Evolutionary conservation across 257 asterid genomes (phyloP).

Genomic region (Linderniella brevidens): DNA sequence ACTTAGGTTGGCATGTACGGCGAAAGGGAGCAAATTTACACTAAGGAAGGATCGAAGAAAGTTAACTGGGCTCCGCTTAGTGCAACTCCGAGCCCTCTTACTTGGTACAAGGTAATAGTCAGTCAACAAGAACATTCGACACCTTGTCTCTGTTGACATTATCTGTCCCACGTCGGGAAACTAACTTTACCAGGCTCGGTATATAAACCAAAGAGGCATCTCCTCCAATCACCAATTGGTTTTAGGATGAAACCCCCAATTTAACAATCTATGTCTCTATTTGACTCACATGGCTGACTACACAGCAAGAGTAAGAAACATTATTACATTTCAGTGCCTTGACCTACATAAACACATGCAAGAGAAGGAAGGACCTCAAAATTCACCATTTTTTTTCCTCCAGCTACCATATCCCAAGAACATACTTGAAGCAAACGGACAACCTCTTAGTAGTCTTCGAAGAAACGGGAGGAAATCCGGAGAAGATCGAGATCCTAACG

Average conservation of each 20-base stretch:
- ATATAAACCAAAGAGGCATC: too few species aligned
- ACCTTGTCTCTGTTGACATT: too few species aligned
- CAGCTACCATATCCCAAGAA: conserved; percentile 82
- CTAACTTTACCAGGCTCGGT: too few species aligned
- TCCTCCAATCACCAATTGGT: too few species aligned
- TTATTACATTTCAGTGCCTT: too few species aligned
- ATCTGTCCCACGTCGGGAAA: too few species aligned
- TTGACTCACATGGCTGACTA: too few species aligned
- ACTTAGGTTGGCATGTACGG: conserved; percentile 54
- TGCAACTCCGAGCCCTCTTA: conserved; percentile 25
- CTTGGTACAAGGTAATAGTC: conserved; percentile 81
- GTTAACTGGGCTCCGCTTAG: conserved; percentile 29
- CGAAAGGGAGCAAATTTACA: conserved; percentile 30
- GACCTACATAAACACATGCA: too few species aligned
- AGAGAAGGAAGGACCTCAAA: too few species aligned
- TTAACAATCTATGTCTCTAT: too few species aligned
- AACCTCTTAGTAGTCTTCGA: conserved; percentile 57
- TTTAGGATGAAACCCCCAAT: too few species aligned
- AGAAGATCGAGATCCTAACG: conserved; percentile 21
- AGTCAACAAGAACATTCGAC: too few species aligned
- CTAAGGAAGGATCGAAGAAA: conserved; percentile 49
- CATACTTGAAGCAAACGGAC: conserved; percentile 41
- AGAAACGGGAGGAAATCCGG: conserved; percentile 65
- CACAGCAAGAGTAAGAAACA: conserved; percentile 83
- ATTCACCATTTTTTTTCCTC: not conserved